Percentiles rank a stretch among this genome's conserved stretches.
Evolutionary conservation across 1,284 basidiomycete species (phyloP).

Genomic region (Farysia itapuensis): DNA sequence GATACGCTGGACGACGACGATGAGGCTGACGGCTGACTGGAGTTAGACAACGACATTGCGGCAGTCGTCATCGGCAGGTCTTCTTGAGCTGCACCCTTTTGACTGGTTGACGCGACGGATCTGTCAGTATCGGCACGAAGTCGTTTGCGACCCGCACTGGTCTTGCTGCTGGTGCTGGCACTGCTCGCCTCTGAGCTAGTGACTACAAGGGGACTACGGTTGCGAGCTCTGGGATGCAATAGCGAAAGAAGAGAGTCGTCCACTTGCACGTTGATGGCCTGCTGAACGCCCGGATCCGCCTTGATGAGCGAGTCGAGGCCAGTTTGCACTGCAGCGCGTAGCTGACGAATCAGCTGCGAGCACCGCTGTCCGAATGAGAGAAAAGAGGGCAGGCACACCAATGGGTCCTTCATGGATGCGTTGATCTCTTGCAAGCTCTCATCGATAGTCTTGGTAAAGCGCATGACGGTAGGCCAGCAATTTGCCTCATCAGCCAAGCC

Average conservation of each 20-base stretch:
- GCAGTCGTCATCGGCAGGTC: background rate
- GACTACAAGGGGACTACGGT: too few species aligned
- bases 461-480: conserved; percentile 30
- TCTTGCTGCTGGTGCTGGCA: too few species aligned
- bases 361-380: conserved; percentile 21
- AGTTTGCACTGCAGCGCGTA: conserved; percentile 13
- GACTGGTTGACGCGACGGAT: too few species aligned
- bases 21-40: background rate
- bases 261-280: conserved; percentile 2
- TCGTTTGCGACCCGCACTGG: too few species aligned
- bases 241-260: conserved; percentile 19
- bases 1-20: background rate
- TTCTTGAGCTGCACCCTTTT: background rate
- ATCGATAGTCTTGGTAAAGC: conserved; percentile 23
- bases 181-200: too few species aligned
- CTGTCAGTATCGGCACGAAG: too few species aligned
- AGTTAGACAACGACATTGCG: background rate
- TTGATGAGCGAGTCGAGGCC: conserved; percentile 24
- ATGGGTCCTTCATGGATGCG: conserved; percentile 6
- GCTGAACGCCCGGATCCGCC: conserved; percentile 4
- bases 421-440: conserved; percentile 19
- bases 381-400: conserved; percentile 10
- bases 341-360: conserved; percentile 15
- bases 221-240: conserved; percentile 23
- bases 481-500: conserved; percentile 12